Evolutionary conservation across 2,329 filamentous ascomycete genomes (phyloP).

Genomic region (Trichocomaceae sp.): DNA sequence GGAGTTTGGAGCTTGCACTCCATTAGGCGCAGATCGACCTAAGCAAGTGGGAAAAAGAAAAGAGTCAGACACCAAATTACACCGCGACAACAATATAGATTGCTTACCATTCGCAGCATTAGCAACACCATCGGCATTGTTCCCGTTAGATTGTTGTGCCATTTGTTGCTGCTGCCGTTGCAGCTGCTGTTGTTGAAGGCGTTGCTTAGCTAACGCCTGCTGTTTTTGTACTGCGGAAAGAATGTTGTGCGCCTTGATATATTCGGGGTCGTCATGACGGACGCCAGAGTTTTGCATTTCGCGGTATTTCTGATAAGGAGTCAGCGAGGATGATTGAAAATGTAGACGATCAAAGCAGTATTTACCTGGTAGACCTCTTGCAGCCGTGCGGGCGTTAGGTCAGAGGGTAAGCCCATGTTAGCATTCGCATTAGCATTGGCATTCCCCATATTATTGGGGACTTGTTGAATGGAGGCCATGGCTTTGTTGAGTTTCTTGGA

Average conservation of each 20-base stretch:
- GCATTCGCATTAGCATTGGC: constrained; percentile 62
- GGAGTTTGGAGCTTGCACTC: not conserved
- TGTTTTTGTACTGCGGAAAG: constrained; percentile 63
- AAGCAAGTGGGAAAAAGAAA: not conserved
- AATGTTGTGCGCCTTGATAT: constrained; percentile 71
- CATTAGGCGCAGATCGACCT: constrained; percentile 31
- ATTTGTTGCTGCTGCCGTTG: constrained; percentile 44
- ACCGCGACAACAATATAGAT: not conserved
- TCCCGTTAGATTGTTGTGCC: constrained; percentile 35
- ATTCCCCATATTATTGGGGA: constrained; percentile 2
- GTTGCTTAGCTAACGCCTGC: constrained; percentile 53
- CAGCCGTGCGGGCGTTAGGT: constrained; percentile 68
- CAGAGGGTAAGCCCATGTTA: constrained; percentile 55
- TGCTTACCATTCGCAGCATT: constrained; percentile 40
- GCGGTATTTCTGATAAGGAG: constrained; percentile 64
- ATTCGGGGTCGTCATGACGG: constrained; percentile 76
- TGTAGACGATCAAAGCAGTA: constrained; percentile 9
- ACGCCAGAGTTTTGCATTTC: constrained; percentile 83
- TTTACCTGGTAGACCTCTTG: constrained; percentile 60
- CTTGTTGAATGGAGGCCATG: constrained; percentile 72
- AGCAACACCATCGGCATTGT: constrained; percentile 21
- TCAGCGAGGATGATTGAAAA: constrained; percentile 28
- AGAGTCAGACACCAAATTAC: constrained; percentile 9
- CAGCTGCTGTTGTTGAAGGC: constrained; percentile 41
- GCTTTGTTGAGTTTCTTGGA: constrained; percentile 24